These are phyloP conservation scores for Capsicum pubescens DNA, from an alignment of 257 asterid species.

Conservation along the genomic window DNA sequence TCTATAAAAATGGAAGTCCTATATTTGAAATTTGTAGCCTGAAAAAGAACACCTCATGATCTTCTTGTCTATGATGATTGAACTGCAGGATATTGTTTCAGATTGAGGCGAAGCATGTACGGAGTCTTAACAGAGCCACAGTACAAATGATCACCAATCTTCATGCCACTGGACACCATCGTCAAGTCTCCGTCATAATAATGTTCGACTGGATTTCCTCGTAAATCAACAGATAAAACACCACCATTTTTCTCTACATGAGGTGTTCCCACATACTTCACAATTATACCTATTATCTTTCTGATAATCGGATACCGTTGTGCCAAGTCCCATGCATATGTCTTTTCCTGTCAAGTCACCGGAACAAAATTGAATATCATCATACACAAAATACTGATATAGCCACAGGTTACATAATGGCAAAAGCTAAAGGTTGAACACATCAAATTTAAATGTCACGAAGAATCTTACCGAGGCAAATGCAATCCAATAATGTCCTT, in stretches of 20 bases:
- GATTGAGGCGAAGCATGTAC: conserved; percentile 65
- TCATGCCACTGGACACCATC: conserved; percentile 47
- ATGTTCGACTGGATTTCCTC: conserved; percentile 68
- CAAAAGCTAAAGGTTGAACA: background rate
- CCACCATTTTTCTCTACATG: conserved; percentile 58
- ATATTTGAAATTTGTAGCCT: background rate
- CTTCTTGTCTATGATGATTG: conserved; percentile 33
- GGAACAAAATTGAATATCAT: background rate
- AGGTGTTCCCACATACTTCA: conserved; percentile 41
- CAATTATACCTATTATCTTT: conserved; percentile 52
- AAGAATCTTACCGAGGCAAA: conserved; percentile 44
- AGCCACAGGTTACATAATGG: background rate
- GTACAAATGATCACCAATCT: conserved; percentile 68
- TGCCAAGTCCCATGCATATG: conserved; percentile 37
- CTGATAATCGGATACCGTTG: conserved; percentile 57
- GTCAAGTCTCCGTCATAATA: conserved; percentile 47
- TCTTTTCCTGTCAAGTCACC: conserved; percentile 47
- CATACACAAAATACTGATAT: background rate
- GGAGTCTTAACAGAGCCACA: conserved; percentile 52
- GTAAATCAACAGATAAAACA: conserved; percentile 63
- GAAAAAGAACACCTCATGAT: background rate
- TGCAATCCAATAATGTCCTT: conserved; percentile 83
- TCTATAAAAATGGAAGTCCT: no score
- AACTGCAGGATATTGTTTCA: conserved; percentile 55
- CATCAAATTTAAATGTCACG: background rate